Percentiles rank a stretch among this genome's conserved stretches.
phyloP scores from a whole-genome alignment of 495 filamentous ascomycete genomes.

The Niebla homalea region DNA sequence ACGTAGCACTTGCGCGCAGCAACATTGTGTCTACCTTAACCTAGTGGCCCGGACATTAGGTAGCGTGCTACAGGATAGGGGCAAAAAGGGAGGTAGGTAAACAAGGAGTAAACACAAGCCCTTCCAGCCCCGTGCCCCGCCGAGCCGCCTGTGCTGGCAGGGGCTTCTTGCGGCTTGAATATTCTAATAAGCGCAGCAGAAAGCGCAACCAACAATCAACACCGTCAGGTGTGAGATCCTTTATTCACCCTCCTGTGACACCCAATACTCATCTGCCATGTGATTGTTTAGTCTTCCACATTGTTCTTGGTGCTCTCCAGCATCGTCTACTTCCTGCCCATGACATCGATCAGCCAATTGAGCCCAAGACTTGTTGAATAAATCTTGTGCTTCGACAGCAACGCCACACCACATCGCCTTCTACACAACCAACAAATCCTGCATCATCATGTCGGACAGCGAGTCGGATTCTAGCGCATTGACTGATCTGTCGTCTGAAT shows the following conservation, averaged over 20 bases:
- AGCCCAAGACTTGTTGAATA: too few relatives aligned
- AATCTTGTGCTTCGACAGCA: neutral
- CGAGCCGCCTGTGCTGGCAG: neutral
- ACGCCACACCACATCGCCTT: neutral
- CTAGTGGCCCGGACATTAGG: too few relatives aligned
- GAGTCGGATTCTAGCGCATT: conserved; percentile 19
- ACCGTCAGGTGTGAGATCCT: too few relatives aligned
- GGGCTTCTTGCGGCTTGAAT: conserved; percentile 5
- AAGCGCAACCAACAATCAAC: too few relatives aligned
- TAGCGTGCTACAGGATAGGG: neutral
- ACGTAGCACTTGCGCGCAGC: too few relatives aligned
- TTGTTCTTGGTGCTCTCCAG: neutral
- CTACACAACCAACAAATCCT: neutral
- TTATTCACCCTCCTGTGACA: too few relatives aligned
- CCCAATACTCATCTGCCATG: neutral
- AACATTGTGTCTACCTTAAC: too few relatives aligned
- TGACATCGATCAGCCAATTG: neutral
- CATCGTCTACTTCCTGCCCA: neutral
- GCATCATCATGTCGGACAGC: conserved; percentile 25
- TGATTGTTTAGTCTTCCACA: neutral
- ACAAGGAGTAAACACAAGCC: conserved; percentile 8
- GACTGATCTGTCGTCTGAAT: conserved; percentile 36
- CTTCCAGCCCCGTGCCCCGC: neutral
- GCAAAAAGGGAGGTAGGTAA: neutral
- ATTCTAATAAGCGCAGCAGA: conserved; percentile 3